Evolutionary conservation across 176 grass and related monocot genomes (phyloP).

Genomic region (barley (Hordeum vulgare)): MorexV3_pseudomolecules_assembly NC_058519.1:139466457-139466956

Average conservation of each 20-base stretch:
- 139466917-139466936: neutral
- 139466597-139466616: neutral
- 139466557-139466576: neutral
- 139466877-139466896: slow-evolving; percentile 8
- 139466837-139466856: neutral
- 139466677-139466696: slow-evolving; percentile 9
- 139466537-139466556: neutral
- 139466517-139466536: neutral
- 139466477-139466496: neutral
- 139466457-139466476: neutral
- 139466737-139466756: neutral
- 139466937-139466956: slow-evolving; percentile 19
- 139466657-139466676: slow-evolving; percentile 11
- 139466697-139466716: slow-evolving; percentile 27
- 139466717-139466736: slow-evolving; percentile 7
- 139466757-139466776: too few species aligned
- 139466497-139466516: neutral
- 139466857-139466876: slow-evolving; percentile 10
- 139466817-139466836: slow-evolving; percentile 16
- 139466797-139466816: slow-evolving; percentile 17
- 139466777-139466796: neutral
- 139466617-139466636: slow-evolving; percentile 31
- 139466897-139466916: neutral
- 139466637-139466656: slow-evolving; percentile 28
- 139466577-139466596: neutral